Base-by-base conservation (phyloP, 75 land plant genomes). In the Larix kaempferi region DNA sequence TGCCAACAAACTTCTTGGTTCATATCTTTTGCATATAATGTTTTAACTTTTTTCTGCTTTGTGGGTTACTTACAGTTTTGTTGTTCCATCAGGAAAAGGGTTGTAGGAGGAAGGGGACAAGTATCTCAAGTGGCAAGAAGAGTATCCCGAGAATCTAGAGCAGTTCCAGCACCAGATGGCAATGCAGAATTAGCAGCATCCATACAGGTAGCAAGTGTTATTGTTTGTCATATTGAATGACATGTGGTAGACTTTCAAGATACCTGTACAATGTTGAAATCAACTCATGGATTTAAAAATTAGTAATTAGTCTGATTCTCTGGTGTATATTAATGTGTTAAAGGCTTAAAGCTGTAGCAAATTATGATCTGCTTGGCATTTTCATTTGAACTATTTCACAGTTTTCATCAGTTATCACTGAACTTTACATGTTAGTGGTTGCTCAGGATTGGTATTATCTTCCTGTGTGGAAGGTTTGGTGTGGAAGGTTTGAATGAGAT, bases 91-190 rank as follows among this genome's bases (percentile, higher is more conserved):
- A 88, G 91, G 80, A 77, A 85, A 80, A 83, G 76, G 78, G 82
- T 84, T 59, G 79, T 73, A 57, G 84, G 74, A 78, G 74, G 58
- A 2, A 82, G 79, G 59, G 85, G 66, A 8, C 73, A 62, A 44
- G 84, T 58, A 59, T 57, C 74, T 44, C 84, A 89, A 57, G 55
- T 86, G 41, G 33, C 44, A 37, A 72, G 74, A 72, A 81, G 73
- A 41, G 71, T 37, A 61, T 23, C 74, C 27, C 63, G 76, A 76
- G 86, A 80, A 60, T 77, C 84, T 26, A 87, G 84, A 83, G 92
- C 88, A n/a, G 44, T 82, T 16, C 82, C 87, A 21, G 86, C 81
- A 29, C 89, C 82, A 78, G 88, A 91, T 87, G 86, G 86, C 26
- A 86, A 83, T 87, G 90, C 86, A 54, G 90, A 91, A 76, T 79